phyloP scores from a whole-genome alignment of 73 alveolate genomes.

The Stentor coeruleus region DNA sequence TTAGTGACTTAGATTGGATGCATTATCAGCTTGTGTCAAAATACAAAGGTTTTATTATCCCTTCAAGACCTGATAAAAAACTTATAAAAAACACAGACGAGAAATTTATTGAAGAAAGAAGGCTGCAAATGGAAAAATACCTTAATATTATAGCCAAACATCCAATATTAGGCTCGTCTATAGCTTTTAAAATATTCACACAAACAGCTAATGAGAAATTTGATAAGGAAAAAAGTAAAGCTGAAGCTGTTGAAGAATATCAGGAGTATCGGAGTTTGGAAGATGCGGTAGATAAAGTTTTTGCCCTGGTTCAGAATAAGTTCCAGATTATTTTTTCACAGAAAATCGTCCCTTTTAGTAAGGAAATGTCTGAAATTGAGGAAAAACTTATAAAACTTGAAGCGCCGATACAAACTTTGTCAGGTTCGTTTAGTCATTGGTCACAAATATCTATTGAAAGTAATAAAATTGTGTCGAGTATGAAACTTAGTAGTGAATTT shows the following conservation, averaged over 20 bases:
- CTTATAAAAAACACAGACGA: background rate
- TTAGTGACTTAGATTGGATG: constrained; percentile 26
- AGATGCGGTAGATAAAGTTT: background rate
- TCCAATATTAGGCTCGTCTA: constrained; percentile 10
- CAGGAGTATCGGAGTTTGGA: background rate
- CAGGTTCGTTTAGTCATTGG: background rate
- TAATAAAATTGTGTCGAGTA: background rate
- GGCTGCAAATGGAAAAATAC: constrained; percentile 15
- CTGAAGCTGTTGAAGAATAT: background rate
- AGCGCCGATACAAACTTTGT: background rate
- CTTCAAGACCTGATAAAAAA: constrained; percentile 22
- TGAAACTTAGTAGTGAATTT: background rate
- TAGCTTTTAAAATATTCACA: constrained; percentile 1
- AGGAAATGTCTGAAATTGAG: background rate
- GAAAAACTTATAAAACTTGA: constrained; percentile 10
- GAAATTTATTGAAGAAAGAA: constrained; percentile 18
- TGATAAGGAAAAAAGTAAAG: background rate
- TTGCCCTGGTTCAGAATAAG: background rate
- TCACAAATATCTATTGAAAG: background rate
- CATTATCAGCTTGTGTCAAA: background rate
- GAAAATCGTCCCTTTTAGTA: constrained; percentile 4
- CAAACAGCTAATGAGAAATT: constrained; percentile 13
- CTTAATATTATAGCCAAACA: constrained; percentile 1
- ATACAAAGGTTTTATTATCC: constrained; percentile 20
- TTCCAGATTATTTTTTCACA: constrained; percentile 7